A percentile compares a stretch with the other conserved stretches of the same genome.
Conservation (phyloP, 1,284 basidiomycete genomes). For the Anthracocystis panici-leucophaei region DNA sequence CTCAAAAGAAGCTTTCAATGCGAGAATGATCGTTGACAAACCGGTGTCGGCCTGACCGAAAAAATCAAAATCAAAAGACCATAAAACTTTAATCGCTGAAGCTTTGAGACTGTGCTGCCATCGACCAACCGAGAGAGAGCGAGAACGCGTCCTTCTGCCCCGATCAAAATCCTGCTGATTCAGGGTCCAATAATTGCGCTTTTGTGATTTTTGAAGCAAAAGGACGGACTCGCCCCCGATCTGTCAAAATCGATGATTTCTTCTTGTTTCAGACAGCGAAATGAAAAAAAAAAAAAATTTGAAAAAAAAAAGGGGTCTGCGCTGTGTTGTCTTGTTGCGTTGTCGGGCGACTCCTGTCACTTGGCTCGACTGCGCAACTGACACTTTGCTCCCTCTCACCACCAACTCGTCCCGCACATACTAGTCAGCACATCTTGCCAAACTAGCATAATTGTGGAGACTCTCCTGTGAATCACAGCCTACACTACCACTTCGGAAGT, state of each 20-base stretch:
- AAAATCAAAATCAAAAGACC: not conserved
- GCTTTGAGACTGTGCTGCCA: not conserved
- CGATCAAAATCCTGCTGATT: too few species aligned
- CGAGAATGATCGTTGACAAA: too few species aligned
- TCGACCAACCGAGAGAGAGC: too few species aligned
- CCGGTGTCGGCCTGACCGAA: not conserved
- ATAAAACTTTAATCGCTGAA: not conserved
- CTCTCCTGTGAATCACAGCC: not conserved
- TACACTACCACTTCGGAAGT: not conserved
- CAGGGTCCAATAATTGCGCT: slow-evolving; percentile 1
- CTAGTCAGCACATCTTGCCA: too few species aligned
- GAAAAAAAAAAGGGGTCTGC: not conserved
- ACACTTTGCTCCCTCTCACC: too few species aligned
- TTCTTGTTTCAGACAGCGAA: not conserved
- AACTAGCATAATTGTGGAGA: too few species aligned
- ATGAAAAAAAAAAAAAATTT: too few species aligned
- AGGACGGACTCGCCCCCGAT: not conserved
- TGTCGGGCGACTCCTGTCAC: too few species aligned
- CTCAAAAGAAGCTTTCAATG: too few species aligned
- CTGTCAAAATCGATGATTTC: not conserved
- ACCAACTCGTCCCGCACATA: too few species aligned
- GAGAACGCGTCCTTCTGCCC: too few species aligned
- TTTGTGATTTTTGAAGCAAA: not conserved
- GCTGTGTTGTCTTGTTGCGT: not conserved
- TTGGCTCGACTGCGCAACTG: too few species aligned